Base-by-base conservation (phyloP, 306 rosid genomes). In the Cucurbita moschata region DNA sequence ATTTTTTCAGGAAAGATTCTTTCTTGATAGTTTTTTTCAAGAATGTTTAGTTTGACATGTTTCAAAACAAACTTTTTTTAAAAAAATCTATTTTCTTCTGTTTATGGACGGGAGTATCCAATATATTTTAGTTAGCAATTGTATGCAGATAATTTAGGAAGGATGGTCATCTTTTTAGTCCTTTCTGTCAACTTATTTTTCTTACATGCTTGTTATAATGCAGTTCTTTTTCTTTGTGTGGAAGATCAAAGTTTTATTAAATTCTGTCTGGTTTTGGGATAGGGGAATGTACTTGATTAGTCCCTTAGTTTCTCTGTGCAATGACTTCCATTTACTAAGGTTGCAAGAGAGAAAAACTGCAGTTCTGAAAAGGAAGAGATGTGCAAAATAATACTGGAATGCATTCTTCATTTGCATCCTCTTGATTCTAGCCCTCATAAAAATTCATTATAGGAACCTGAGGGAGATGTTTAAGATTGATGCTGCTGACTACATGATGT, bases 401-500 rank as follows among this genome's bases (percentile, higher is more conserved):
- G 54, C 18, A 47, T 51, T 38, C 26, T 51, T 26, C 55, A 50
- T 70, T 59, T 15, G 26, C 59, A 50, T 77, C 63, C 6, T 65
- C 40, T 62, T 72, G 39, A 54, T 39, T 53, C 21, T 40, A 18
- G 39, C 55, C 72, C 62, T 72, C 63, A 42, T 56, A 76, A 43
- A 72, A 62, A 57, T 18, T 78, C 40, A 38, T 69, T 79, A 75
- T 84, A 95, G 99, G 88, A 89, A 95, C 81, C 83, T 95, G 77
- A 89, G 97, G 86, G 99, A 95, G 79, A 79, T 95, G 91, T 95
- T 95, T 87, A 95, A 88, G 88, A 95, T 95, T 77, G 99, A 95
- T 86, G 90, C 99, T 75, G 99, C 99, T 26, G 97, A 91, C 84
- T 95, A 95, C 83, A 95, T 95, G 99, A 95, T 95, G 96, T 91